Evolutionary conservation across 345 rosid genomes (phyloP), one percentile per base, ranked within the genome.

Genomic region (Arabidopsis suecica): DNA sequence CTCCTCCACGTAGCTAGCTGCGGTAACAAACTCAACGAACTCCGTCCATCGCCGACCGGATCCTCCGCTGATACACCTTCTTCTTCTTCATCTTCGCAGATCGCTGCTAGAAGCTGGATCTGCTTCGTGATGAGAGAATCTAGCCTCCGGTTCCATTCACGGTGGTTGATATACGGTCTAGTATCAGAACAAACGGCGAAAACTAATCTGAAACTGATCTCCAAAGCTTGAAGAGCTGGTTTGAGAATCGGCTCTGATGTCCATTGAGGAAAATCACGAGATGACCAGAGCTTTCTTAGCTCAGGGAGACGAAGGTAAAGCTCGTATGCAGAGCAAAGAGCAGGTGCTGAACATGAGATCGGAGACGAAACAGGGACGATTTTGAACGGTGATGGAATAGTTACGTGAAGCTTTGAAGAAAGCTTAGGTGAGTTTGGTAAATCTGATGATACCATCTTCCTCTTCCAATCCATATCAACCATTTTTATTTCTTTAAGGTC

Each of bases 181-280:
- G 88, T 82, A 60, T 95, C 99, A 3, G 93, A 88, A 23, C 74
- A 69, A 40, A 86, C 85, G 16, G 88, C 82, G 23, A 93, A 79
- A 42, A 89, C 64, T 48, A 92, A 83, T 67, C 97, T 84, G 77
- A 95, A 95, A 6, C 84, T 92, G 75, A 89, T 86, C 81, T 95
- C 97, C 12, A 92, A 73, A 16, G 88, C 97, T 3, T 88, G 97
- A 13, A 95, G 82, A 58, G 96, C 87, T 30, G 97, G 97, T 59
- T 87, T 88, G n/a, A 90, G 56, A 44, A 95, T 62, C 8, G 86
- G 73, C 60, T 92, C 99, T 47, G 80, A 32, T 11, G 72, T 61
- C 99, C 99, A 95, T 1, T 33, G 40, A 0, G 92, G 92, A 63
- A 90, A 95, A 11, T 87, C 88, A 0, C 72, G 82, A 2, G 76